These are phyloP conservation scores for Paxillus rubicundulus DNA, from an alignment of 768 basidiomycete species.

Conservation along the genomic window DNA sequence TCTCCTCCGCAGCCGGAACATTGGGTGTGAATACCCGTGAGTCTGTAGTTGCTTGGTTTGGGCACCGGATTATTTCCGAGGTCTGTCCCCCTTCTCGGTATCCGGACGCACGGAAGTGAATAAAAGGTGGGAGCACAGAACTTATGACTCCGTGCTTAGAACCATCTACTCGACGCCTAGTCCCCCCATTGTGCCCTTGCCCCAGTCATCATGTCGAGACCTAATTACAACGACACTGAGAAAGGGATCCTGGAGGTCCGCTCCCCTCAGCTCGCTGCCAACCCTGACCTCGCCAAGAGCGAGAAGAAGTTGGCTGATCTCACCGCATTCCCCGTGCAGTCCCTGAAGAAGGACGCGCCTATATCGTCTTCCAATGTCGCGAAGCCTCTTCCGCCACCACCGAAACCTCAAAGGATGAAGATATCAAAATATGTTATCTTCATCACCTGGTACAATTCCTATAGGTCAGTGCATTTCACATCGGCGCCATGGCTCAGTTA, in stretches of 20 bases:
- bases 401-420: constrained; percentile 50
- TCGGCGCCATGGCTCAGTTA: background rate
- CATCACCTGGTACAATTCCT: constrained; percentile 77
- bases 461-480: constrained; percentile 46
- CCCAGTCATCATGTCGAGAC: constrained; percentile 40
- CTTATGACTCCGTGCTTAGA: background rate
- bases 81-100: constrained; percentile 15
- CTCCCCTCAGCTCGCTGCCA: constrained; percentile 30
- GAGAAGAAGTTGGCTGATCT: constrained; percentile 39
- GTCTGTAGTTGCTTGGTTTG: constrained; percentile 2
- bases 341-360: constrained; percentile 43
- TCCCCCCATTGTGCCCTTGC: constrained; percentile 12
- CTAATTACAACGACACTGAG: constrained; percentile 53
- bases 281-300: constrained; percentile 31
- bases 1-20: constrained; percentile 12
- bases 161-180: constrained; percentile 7
- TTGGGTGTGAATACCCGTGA: constrained; percentile 14
- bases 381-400: constrained; percentile 34
- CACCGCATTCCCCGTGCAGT: constrained; percentile 31
- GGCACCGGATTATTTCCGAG: constrained; percentile 16
- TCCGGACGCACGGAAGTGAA: constrained; percentile 7
- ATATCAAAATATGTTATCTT: constrained; percentile 59
- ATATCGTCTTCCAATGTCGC: constrained; percentile 33
- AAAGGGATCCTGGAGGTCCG: constrained; percentile 52
- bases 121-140: constrained; percentile 21